These are phyloP conservation scores for Cladorrhinum samala DNA, from an alignment of 495 filamentous ascomycete genomes.

Conservation along the genomic window DNA sequence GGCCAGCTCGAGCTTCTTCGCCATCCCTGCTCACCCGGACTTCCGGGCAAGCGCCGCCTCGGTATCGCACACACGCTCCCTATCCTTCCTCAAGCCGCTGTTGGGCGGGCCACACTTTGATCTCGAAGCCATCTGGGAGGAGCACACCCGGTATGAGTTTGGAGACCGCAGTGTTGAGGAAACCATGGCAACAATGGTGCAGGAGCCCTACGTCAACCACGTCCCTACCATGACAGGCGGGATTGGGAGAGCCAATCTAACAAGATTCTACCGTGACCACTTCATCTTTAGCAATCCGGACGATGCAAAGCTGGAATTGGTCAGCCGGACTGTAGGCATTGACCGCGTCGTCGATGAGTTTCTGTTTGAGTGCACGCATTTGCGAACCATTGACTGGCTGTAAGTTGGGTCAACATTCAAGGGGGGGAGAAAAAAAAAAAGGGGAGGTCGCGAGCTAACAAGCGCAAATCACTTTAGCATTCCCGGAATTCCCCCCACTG, in stretches of 20 bases:
- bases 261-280: conserved; percentile 64
- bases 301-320: conserved; percentile 59
- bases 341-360: conserved; percentile 56
- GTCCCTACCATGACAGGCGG: conserved; percentile 62
- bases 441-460: neutral
- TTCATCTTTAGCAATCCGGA: conserved; percentile 68
- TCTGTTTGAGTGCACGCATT: conserved; percentile 61
- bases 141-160: conserved; percentile 53
- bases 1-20: conserved; percentile 25
- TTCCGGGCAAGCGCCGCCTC: conserved; percentile 35
- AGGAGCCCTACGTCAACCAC: conserved; percentile 56
- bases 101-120: conserved; percentile 51
- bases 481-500: conserved; percentile 68
- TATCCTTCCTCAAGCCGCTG: conserved; percentile 47
- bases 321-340: conserved; percentile 61
- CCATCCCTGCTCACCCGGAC: conserved; percentile 34
- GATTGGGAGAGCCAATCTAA: conserved; percentile 60
- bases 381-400: conserved; percentile 70
- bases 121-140: conserved; percentile 55
- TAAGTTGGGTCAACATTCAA: conserved; percentile 2
- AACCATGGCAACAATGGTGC: conserved; percentile 56
- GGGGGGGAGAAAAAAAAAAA: neutral
- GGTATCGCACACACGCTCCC: conserved; percentile 46
- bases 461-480: conserved; percentile 28
- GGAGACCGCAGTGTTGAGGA: conserved; percentile 44